Conservation (phyloP, 1,284 basidiomycete species). For the Apiotrichum gamsii region DNA sequence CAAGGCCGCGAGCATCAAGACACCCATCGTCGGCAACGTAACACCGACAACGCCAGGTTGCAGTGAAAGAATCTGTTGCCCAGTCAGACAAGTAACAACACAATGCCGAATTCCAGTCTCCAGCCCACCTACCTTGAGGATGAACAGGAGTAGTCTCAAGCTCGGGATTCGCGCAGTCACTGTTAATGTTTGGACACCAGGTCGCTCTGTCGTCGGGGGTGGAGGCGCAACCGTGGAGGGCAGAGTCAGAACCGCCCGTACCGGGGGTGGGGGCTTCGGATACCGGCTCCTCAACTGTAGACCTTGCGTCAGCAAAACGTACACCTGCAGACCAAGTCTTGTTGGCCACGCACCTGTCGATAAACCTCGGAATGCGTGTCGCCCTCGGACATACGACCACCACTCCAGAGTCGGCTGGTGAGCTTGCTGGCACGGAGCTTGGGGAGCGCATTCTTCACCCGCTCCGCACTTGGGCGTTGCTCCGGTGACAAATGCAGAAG, state of each 20-base stretch:
- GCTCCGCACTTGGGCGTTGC: constrained; percentile 63
- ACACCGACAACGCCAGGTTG: constrained; percentile 15
- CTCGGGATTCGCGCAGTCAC: too few relatives aligned
- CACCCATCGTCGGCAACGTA: constrained; percentile 8
- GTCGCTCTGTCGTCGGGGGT: too few relatives aligned
- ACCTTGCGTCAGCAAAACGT: too few relatives aligned
- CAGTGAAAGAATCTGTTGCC: constrained; percentile 18
- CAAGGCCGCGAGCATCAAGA: constrained; percentile 12
- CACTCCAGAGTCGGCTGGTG: background rate
- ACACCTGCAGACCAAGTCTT: too few relatives aligned
- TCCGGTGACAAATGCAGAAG: constrained; percentile 60
- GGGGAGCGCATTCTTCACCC: constrained; percentile 49
- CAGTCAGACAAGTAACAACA: background rate
- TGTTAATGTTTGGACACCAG: too few relatives aligned
- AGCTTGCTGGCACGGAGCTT: background rate
- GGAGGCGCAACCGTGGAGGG: constrained; percentile 5
- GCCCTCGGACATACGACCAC: background rate
- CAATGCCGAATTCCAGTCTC: too few relatives aligned
- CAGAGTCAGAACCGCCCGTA: constrained; percentile 17
- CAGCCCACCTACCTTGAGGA: constrained; percentile 17
- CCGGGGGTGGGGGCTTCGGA: background rate
- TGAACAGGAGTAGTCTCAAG: too few relatives aligned
- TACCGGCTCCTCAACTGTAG: constrained; percentile 15
- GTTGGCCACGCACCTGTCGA: too few relatives aligned
- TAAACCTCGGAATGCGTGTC: too few relatives aligned